Percentiles rank a stretch among this genome's conserved stretches.
phyloP scores from a whole-genome alignment of 495 filamentous ascomycete genomes.

The Penicillium arizonense region DNA sequence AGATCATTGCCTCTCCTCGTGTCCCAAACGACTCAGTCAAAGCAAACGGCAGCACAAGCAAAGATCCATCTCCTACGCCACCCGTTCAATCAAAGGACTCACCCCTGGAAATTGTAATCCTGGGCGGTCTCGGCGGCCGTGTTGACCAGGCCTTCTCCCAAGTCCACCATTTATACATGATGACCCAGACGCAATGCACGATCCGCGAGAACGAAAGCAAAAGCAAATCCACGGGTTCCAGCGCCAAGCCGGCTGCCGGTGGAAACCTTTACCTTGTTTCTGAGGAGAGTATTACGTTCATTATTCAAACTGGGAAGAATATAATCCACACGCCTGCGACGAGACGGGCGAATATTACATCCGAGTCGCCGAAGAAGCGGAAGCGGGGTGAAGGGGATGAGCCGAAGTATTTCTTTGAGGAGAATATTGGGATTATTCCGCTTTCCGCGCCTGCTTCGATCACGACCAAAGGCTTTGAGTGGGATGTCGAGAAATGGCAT shows the following conservation, averaged over 20 bases:
- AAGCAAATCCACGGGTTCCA: background rate
- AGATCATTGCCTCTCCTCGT: conserved; percentile 26
- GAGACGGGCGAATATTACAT: conserved; percentile 14
- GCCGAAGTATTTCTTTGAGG: conserved; percentile 40
- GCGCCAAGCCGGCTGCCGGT: conserved; percentile 1
- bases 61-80: background rate
- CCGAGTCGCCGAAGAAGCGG: conserved; percentile 6
- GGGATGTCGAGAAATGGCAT: conserved; percentile 80
- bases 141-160: conserved; percentile 91
- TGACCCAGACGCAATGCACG: conserved; percentile 24
- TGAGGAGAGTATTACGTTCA: conserved; percentile 73
- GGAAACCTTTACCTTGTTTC: conserved; percentile 69
- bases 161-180: conserved; percentile 70
- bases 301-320: conserved; percentile 68
- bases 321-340: conserved; percentile 60
- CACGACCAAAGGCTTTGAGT: conserved; percentile 77
- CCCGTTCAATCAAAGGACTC: background rate
- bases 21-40: conserved; percentile 1
- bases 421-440: conserved; percentile 83
- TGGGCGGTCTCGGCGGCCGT: conserved; percentile 85
- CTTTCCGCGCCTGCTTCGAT: conserved; percentile 70
- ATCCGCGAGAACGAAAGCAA: conserved; percentile 10
- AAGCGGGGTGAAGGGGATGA: conserved; percentile 2
- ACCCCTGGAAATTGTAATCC: conserved; percentile 56
- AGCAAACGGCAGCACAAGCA: background rate